Evolutionary conservation across 2,329 filamentous ascomycete genomes (phyloP).

Genomic region (Penicillium nordicum): DNA sequence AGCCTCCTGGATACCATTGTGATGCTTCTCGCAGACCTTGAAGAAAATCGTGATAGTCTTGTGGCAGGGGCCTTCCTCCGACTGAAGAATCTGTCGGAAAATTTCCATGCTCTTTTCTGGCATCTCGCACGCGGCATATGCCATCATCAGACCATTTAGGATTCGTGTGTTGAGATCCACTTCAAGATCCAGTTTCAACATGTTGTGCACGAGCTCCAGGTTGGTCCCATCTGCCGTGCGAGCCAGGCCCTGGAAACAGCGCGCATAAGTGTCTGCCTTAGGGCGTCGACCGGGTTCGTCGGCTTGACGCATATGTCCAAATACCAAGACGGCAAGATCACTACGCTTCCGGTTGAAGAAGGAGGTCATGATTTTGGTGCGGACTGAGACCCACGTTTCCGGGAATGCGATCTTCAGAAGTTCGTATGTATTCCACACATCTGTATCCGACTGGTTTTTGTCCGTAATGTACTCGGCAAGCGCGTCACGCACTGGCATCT

Average conservation of each 20-base stretch:
- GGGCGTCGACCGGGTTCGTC: slow-evolving; percentile 62
- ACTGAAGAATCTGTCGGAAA: slow-evolving; percentile 80
- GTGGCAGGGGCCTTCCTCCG: slow-evolving; percentile 81
- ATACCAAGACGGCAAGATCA: slow-evolving; percentile 82
- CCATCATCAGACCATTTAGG: slow-evolving; percentile 82
- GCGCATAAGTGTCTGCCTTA: slow-evolving; percentile 69
- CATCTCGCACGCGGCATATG: slow-evolving; percentile 68
- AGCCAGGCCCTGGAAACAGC: slow-evolving; percentile 73
- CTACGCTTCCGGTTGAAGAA: slow-evolving; percentile 76
- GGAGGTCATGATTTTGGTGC: slow-evolving; percentile 70
- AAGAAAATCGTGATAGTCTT: slow-evolving; percentile 78
- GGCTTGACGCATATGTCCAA: slow-evolving; percentile 90
- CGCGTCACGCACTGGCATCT: slow-evolving; percentile 61
- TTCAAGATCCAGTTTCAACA: slow-evolving; percentile 86
- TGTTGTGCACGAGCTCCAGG: slow-evolving; percentile 78
- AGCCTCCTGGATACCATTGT: slow-evolving; percentile 42
- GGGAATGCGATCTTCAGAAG: slow-evolving; percentile 58
- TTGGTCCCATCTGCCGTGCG: slow-evolving; percentile 58
- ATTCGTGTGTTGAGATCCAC: slow-evolving; percentile 73
- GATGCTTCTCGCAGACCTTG: slow-evolving; percentile 65
- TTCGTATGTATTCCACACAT: slow-evolving; percentile 60
- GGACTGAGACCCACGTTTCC: slow-evolving; percentile 61
- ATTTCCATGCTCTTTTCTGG: slow-evolving; percentile 68
- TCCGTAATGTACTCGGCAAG: slow-evolving; percentile 69
- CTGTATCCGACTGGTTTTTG: slow-evolving; percentile 55